Base-by-base conservation (phyloP, 2,329 filamentous ascomycete genomes). In the Aspergillus sp. region DNA sequence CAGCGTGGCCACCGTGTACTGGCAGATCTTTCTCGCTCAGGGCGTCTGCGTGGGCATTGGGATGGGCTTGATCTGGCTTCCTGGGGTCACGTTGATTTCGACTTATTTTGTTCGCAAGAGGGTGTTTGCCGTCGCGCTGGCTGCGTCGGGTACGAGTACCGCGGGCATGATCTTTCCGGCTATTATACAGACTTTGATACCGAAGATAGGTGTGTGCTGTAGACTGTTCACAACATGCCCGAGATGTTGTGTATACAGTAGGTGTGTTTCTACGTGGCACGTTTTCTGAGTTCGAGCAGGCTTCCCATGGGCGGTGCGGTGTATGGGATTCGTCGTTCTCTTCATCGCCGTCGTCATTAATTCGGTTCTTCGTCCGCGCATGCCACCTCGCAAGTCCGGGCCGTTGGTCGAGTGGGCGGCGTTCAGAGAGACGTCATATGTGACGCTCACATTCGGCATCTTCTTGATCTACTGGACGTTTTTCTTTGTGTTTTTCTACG, bases 341-440 rank as follows among this genome's bases (percentile, higher is more conserved):
- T 74, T 65, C 12, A 71, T 67, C 1, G 63, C 72, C 0, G 62
- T 77, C 2, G 58, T 69, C 1, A 66, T 68, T 32, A 63, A 76
- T 0, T 29, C 32, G 20, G 69, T 79, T 10, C 69, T 77, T 11
- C 75, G 72, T 52, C 73, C 79, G 4, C 74, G 84, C 9, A 71
- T 87, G 9, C 55, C 72, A 55, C 61, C 67, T 42, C 61, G 67
- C 51, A 58, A 60, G 45, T 42, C 63, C 20, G 52, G 65, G 18
- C 46, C 60, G 11, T 31, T 86, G 11, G 73, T 87, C 9, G 86
- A 88, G 54, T 81, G 78, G 80, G 73, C 73, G 1, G 85, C 85
- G 0, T 87, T 89, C 65, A 78, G 71, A 49, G 86, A 89, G 67
- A 66, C 77, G 0, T 77, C 84, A n/a, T 89, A 87, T 60, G 69